Evolutionary conservation across 208 protist genomes (phyloP), one percentile per base, ranked within the genome.

Genomic region (Vickermania ingenoplastis): DNA sequence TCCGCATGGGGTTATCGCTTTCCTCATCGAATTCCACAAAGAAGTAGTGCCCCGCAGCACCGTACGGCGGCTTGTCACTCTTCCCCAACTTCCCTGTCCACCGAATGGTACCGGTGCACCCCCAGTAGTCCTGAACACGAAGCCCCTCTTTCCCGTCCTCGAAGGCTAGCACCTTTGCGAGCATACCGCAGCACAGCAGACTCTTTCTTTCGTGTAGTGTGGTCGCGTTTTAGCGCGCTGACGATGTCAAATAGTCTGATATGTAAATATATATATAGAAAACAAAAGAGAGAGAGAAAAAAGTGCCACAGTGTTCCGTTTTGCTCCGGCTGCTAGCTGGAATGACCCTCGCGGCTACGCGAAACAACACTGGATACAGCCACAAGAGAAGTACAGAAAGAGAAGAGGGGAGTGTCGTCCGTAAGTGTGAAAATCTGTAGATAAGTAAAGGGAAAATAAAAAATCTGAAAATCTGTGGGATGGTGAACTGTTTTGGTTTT

Each of bases 111-210:
- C 71, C 83, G 53, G 64, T 78, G 59, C 69, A 59, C 26, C 81
- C 86, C 70, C 72, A 77, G 70, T 82, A 84, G 50, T 89, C 78
- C 64, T 90, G 81, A 31, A 93, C 76, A 2, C 83, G 86, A 79
- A 86, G 77, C 24, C 78, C 82, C 13, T 84, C 60, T 54, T 74
- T 75, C 14, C 67, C 73, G 13, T 77, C 53, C 3, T 77, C 63
- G 31, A 70, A 59, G 25, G 59, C 53, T 13, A 77, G 58, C 14
- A 23, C 13, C 29, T 2, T 25, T 31, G 64, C 28, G 17, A 25
- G n/a, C 49, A 71, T 67, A 17, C n/a, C n/a, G n/a, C n/a, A n/a
- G n/a, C n/a, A n/a, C n/a, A 58, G 13, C 13, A 24, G 48, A 22
- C 26, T 4, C 25, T 21, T 14, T 25, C 22, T 57, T 0, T 57